Percentiles rank a stretch among this genome's conserved stretches.
These are phyloP conservation scores for Orbilia quercus DNA, from an alignment of 2,329 filamentous ascomycete species.

Conservation along the genomic window DNA sequence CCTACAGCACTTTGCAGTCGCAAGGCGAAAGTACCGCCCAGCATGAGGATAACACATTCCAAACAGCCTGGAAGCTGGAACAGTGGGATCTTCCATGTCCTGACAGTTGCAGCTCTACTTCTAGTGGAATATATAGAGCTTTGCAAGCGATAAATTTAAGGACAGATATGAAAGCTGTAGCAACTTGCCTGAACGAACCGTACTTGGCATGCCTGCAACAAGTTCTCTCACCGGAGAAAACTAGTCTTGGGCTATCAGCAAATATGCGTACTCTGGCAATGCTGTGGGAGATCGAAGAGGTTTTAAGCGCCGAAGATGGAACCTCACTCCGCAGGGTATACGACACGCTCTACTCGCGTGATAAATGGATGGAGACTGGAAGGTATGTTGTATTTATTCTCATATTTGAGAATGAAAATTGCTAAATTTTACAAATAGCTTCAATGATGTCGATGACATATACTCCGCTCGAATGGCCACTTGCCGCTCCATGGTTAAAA, in stretches of 20 bases:
- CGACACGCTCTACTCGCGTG: slow-evolving; percentile 72
- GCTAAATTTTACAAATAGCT: slow-evolving; percentile 61
- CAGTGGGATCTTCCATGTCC: slow-evolving; percentile 91
- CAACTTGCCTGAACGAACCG: slow-evolving; percentile 44
- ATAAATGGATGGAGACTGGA: slow-evolving; percentile 83
- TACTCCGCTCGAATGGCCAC: slow-evolving; percentile 84
- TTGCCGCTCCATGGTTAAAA: slow-evolving; percentile 80
- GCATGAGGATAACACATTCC: slow-evolving; percentile 76
- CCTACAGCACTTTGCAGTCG: slow-evolving; percentile 78
- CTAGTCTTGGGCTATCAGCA: slow-evolving; percentile 51
- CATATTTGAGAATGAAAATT: neutral
- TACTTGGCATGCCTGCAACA: slow-evolving; percentile 41
- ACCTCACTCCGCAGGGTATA: slow-evolving; percentile 73
- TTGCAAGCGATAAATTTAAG: slow-evolving; percentile 78
- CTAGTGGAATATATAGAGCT: slow-evolving; percentile 79
- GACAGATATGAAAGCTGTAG: slow-evolving; percentile 57
- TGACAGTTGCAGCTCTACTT: slow-evolving; percentile 70
- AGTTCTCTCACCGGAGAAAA: slow-evolving; percentile 48
- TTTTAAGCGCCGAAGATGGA: slow-evolving; percentile 72
- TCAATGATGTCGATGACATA: slow-evolving; percentile 77
- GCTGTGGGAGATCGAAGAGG: slow-evolving; percentile 83
- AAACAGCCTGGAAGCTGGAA: slow-evolving; percentile 82
- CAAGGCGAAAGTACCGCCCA: slow-evolving; percentile 70
- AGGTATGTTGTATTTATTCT: slow-evolving; percentile 68
- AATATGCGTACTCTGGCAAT: slow-evolving; percentile 73